Conservation (phyloP, 2,329 filamentous ascomycete genomes). For the Ceratocystis huliohia region DNA sequence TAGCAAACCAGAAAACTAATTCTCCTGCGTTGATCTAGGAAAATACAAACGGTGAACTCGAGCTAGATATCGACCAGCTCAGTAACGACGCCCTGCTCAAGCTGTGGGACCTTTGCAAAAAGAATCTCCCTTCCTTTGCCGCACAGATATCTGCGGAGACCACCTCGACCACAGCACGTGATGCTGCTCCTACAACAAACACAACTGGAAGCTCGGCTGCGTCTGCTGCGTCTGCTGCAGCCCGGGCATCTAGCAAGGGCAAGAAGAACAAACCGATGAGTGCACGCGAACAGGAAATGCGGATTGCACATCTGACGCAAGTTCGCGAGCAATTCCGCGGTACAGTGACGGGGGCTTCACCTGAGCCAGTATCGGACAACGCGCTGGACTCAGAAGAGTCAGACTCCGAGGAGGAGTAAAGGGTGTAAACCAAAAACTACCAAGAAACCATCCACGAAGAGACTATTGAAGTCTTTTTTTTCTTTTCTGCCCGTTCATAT, state of each 20-base stretch:
- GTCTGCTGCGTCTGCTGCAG: conserved; percentile 26
- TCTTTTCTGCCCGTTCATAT: conserved; percentile 8
- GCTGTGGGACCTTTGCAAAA: conserved; percentile 37
- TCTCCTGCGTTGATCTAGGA: conserved; percentile 31
- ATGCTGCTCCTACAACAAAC: conserved; percentile 22
- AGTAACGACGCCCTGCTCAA: conserved; percentile 43
- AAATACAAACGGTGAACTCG: conserved; percentile 46
- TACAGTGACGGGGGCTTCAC: conserved; percentile 18
- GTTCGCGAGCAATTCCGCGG: conserved; percentile 32
- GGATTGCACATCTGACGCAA: conserved; percentile 47
- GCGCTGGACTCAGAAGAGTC: conserved; percentile 30
- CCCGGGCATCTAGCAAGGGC: conserved; percentile 37
- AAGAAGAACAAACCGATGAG: conserved; percentile 69
- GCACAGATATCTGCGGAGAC: conserved; percentile 1
- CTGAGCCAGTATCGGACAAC: conserved; percentile 20
- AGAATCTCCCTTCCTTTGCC: conserved; percentile 32
- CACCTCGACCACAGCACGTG: conserved; percentile 23
- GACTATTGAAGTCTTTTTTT: not conserved
- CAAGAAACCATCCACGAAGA: not conserved
- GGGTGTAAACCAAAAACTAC: conserved; percentile 21
- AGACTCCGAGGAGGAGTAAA: conserved; percentile 38
- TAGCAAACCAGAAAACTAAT: conserved; percentile 13
- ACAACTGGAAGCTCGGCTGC: conserved; percentile 17
- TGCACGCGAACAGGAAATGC: conserved; percentile 54
- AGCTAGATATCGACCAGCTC: conserved; percentile 47